Evolutionary conservation across 2,329 filamentous ascomycete genomes (phyloP).

Genomic region (Pyrenochaeta sp.): DNA sequence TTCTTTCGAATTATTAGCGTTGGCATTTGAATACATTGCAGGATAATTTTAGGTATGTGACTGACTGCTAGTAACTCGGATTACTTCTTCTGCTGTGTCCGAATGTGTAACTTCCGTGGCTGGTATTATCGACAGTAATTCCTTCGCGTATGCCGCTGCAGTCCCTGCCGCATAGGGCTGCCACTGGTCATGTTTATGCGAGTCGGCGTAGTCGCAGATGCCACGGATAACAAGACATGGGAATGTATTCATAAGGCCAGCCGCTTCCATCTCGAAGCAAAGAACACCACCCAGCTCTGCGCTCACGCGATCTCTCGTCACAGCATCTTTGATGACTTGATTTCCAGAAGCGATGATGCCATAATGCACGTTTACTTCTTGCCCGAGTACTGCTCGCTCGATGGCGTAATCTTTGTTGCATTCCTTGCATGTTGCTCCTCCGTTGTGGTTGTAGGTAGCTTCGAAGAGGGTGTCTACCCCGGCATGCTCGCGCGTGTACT

Average conservation of each 20-base stretch:
- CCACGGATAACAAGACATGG: conserved; percentile 26
- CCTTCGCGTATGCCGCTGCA: conserved; percentile 23
- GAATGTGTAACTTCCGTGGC: not conserved
- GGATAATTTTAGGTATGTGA: not conserved
- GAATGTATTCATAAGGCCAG: conserved; percentile 33
- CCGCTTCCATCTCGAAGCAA: conserved; percentile 31
- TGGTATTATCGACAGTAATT: conserved; percentile 16
- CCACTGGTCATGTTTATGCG: conserved; percentile 26
- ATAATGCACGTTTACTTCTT: conserved; percentile 43
- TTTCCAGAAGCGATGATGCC: conserved; percentile 53
- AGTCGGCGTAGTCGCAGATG: conserved; percentile 29
- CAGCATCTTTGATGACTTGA: conserved; percentile 51
- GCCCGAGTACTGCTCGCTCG: conserved; percentile 8
- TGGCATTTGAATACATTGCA: not conserved
- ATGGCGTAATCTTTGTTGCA: conserved; percentile 12
- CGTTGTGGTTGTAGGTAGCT: conserved; percentile 20
- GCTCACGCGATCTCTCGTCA: conserved; percentile 45
- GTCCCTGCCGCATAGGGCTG: conserved; percentile 21
- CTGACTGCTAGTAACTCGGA: not conserved
- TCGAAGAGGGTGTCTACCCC: conserved; percentile 23
- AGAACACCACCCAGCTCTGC: conserved; percentile 20
- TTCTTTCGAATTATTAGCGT: not conserved
- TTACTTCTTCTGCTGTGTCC: not conserved
- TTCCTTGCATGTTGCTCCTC: conserved; percentile 9
- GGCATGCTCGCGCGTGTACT: conserved; percentile 12